Evolutionary conservation across 441 rosid genomes (phyloP).

Genomic region (Capsella rubella): DNA sequence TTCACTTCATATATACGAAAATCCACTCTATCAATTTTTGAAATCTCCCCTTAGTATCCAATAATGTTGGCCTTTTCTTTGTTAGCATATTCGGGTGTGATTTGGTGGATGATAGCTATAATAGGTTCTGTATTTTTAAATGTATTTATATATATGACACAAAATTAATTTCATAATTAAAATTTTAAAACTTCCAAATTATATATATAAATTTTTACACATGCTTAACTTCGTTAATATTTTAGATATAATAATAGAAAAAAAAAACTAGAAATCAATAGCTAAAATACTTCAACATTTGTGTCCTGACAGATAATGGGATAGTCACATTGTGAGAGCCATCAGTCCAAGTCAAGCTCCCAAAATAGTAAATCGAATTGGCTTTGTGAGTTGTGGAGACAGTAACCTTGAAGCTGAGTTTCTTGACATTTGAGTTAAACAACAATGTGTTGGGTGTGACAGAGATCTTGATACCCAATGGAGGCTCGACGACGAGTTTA

Average conservation of each 20-base stretch:
- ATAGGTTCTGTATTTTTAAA: too few relatives aligned
- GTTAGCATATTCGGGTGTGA: too few relatives aligned
- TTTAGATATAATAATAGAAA: not conserved
- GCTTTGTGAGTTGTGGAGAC: constrained; percentile 47
- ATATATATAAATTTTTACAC: not conserved
- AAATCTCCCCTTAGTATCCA: too few relatives aligned
- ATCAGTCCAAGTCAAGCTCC: constrained; percentile 54
- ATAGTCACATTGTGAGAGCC: constrained; percentile 44
- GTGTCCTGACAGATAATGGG: constrained; percentile 45
- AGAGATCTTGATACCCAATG: constrained; percentile 39
- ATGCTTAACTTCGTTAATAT: not conserved
- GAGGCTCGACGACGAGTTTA: constrained; percentile 50
- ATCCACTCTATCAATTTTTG: too few relatives aligned
- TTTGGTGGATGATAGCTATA: too few relatives aligned
- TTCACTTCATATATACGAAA: too few relatives aligned
- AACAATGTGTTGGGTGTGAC: constrained; percentile 37
- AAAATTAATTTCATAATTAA: too few relatives aligned
- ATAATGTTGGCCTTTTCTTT: too few relatives aligned
- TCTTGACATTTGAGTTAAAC: constrained; percentile 51
- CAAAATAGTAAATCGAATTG: constrained; percentile 54
- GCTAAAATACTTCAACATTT: constrained; percentile 16
- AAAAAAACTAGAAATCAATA: constrained; percentile 7
- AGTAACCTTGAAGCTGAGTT: constrained; percentile 53
- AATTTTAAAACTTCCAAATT: too few relatives aligned
- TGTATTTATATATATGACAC: too few relatives aligned